Evolutionary conservation across 371 early-diverging fungal species (phyloP), one percentile per base, ranked within the genome.

Genomic region (Mucor plumbeus): DNA sequence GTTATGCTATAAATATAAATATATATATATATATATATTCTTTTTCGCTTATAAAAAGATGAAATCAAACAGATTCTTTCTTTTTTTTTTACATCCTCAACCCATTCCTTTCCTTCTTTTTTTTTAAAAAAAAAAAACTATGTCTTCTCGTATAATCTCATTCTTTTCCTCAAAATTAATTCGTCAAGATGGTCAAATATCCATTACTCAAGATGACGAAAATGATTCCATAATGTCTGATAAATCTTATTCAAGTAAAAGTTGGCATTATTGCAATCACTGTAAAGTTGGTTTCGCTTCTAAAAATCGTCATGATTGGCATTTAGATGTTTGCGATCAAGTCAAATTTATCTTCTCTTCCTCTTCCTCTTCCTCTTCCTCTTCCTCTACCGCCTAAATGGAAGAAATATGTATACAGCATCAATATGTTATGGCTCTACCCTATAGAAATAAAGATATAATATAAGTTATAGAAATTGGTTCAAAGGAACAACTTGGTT

Each of bases 271-370:
- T 39, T 77, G 78, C 50, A 34, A 63, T 4, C 36, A 66, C 7
- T 77, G 78, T 21, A 56, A 68, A 26, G 72, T 77, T 26, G 67
- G 69, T n/a, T 77, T 77, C 59, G 67, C 61, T 26, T 64, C 78
- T 5, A 68, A 61, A 15, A 64, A 59, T 19, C 19, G 78, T 56
- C 74, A 72, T 58, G 39, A 68, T 31, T 77, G 78, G 78, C 78
- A 77, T 38, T 48, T 72, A 3, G 35, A 70, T 19, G 26, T 73
- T 5, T 73, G 77, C 36, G 40, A 47, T 17, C 38, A 38, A 38
- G 38, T 38, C 5, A 11, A 38, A 38, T 38, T 38, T 5, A 26
- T 26, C 26, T 26, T 26, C 26, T 26, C 26, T 26, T 26, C 26
- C 26, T 26, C 26, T 26, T 26, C 26, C 26, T 26, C 26, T 26